These are phyloP conservation scores for Amanita exitialis DNA, from an alignment of 768 basidiomycete species.

Conservation along the genomic window DNA sequence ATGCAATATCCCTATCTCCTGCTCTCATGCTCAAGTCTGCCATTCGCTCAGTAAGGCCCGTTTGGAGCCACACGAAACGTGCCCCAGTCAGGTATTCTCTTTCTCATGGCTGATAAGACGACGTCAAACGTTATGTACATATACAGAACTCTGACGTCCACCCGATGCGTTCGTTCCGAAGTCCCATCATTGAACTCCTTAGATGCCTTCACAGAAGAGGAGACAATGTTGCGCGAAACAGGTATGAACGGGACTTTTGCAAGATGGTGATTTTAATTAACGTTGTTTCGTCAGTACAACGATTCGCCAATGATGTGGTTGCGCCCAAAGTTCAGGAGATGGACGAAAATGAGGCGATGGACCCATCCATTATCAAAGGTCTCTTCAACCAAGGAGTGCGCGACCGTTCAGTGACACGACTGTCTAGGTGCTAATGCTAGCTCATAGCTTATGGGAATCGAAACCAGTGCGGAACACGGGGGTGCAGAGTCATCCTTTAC, in stretches of 20 bases:
- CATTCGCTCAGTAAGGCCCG: neutral
- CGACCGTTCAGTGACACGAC: conserved; percentile 4
- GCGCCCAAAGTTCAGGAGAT: conserved; percentile 90
- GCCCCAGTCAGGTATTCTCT: neutral
- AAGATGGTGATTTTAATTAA: no score
- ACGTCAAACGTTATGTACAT: neutral
- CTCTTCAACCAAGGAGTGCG: conserved; percentile 93
- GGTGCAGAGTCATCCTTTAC: conserved; percentile 91
- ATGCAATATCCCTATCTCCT: neutral
- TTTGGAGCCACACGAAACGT: neutral
- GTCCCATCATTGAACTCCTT: conserved; percentile 43
- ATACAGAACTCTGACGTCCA: conserved; percentile 20
- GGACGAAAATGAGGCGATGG: conserved; percentile 97
- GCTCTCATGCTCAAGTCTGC: conserved; percentile 6
- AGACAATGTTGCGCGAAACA: conserved; percentile 85
- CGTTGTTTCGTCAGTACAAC: conserved; percentile 46
- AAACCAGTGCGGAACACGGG: conserved; percentile 74
- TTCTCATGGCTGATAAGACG: neutral
- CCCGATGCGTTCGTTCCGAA: conserved; percentile 16
- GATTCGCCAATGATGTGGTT: conserved; percentile 85
- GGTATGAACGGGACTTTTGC: conserved; percentile 36
- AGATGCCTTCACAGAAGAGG: conserved; percentile 86
- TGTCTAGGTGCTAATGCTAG: conserved; percentile 2
- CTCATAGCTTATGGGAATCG: conserved; percentile 90
- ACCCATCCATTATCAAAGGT: conserved; percentile 73